phyloP scores from a whole-genome alignment of 2,329 filamentous ascomycete species.

The Thelonectria blattea region DNA sequence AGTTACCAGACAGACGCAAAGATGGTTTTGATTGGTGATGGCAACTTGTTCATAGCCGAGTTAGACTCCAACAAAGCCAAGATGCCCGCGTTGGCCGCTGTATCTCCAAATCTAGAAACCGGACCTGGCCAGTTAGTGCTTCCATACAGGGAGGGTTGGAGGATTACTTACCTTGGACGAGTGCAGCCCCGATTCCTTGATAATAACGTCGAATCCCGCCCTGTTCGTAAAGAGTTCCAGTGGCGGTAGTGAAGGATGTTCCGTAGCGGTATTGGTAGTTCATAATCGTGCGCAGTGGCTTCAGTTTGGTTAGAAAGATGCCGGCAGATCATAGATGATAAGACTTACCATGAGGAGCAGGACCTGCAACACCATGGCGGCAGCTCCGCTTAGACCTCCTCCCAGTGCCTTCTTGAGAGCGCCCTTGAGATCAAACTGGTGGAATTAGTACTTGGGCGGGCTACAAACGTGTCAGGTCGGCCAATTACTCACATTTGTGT shows the following conservation, averaged over 20 bases:
- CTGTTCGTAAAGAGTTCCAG: conserved; percentile 48
- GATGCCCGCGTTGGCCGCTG: conserved; percentile 57
- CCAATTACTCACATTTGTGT: conserved; percentile 46
- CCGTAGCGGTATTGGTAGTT: conserved; percentile 58
- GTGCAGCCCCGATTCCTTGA: conserved; percentile 51
- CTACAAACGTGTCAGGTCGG: background rate
- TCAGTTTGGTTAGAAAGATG: background rate
- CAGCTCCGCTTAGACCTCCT: conserved; percentile 54
- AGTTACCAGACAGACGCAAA: conserved; percentile 53
- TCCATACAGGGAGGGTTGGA: background rate
- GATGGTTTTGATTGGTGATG: conserved; percentile 51
- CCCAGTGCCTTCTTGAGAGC: conserved; percentile 53
- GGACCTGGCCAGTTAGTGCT: conserved; percentile 43
- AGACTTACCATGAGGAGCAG: conserved; percentile 52
- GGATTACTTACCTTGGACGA: conserved; percentile 49
- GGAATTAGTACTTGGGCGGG: background rate
- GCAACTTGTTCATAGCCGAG: conserved; percentile 50
- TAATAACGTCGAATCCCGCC: conserved; percentile 53
- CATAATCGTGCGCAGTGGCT: conserved; percentile 58
- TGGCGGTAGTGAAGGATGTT: conserved; percentile 48
- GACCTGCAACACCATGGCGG: conserved; percentile 56
- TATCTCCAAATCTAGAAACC: conserved; percentile 54
- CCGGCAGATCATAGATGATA: accelerated
- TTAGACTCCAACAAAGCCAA: conserved; percentile 54
- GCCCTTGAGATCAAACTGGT: conserved; percentile 51